Evolutionary conservation across 2,329 filamentous ascomycete genomes (phyloP).

Genomic region (Botrytis squamosa): DNA sequence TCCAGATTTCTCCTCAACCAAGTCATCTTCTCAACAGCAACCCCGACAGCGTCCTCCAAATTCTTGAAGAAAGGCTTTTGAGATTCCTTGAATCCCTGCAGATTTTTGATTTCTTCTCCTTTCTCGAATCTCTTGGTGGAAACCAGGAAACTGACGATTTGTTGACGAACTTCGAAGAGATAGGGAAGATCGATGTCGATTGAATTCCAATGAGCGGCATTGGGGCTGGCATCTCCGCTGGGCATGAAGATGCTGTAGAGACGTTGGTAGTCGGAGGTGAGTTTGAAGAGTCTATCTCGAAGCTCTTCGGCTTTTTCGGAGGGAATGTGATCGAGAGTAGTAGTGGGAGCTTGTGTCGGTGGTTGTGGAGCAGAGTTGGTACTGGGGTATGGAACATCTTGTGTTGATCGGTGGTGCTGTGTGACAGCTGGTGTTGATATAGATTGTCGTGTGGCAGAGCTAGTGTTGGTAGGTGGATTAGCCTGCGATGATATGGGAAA

Average conservation of each 20-base stretch:
- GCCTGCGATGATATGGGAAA: background rate
- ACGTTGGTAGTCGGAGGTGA: background rate
- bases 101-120: background rate
- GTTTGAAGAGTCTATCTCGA: background rate
- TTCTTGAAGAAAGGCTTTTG: background rate
- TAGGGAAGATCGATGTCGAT: background rate
- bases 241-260: background rate
- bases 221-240: background rate
- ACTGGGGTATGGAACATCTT: rapidly evolving
- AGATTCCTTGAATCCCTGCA: background rate
- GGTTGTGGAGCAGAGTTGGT: background rate
- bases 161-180: background rate
- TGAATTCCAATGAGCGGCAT: background rate
- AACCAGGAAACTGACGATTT: background rate
- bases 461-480: background rate
- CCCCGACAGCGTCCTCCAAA: background rate
- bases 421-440: background rate
- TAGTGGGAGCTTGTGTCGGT: background rate
- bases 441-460: background rate
- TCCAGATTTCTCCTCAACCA: background rate
- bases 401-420: rapidly evolving
- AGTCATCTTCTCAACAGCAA: background rate
- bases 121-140: background rate
- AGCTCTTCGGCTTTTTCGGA: background rate
- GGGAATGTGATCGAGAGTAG: background rate